Base-by-base conservation (phyloP, 805 yeast species). In the Cyberlindnera americana region DNA sequence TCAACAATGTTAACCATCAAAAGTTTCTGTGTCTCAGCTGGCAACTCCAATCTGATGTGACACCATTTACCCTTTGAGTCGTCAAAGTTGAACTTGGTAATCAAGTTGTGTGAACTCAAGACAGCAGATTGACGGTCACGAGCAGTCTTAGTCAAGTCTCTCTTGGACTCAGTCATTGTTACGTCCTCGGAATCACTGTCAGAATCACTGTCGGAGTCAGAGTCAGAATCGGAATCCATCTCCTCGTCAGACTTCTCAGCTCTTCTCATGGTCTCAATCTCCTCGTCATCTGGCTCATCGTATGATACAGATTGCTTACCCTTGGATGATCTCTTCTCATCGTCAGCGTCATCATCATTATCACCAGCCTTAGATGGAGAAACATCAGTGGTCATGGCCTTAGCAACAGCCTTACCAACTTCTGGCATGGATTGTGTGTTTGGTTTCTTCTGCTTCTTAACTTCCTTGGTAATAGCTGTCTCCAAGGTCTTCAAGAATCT, bases 1-100 rank as follows among this genome's bases (percentile, higher is more conserved):
- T 95, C 99, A 42, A 93, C 80, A 57, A 93, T 82, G 69, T 93
- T 93, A 40, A 93, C 96, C 99, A 93, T 91, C 71, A 93, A 78
- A 61, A 93, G 70, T 72, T 93, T 93, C 67, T 89, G 91, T 19
- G 95, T 81, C 29, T 82, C 85, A 19, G 93, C 88, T 34, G 87
- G 79, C 51, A 89, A 74, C 57, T 85, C 90, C 41, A 93, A 63
- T 60, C 78, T 81, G 64, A 95, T 87, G 62, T 84, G 85, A 70
- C 98, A 90, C 97, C 97, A 91, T 53, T 78, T 75, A 46, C 98
- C 98, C 31, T 70, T 58, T 19, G 67, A 78, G 60, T 91, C 97
- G 66, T 93, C 99, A 59, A 90, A 95, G 65, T 86, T 81, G 69
- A 85, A 91, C 58, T 77, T 75, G 43, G 86, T 73, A 48, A 91